A percentile compares a stretch with the other conserved stretches of the same genome.
phyloP scores from a whole-genome alignment of 2,329 filamentous ascomycete species.

The Periglandula ipomoeae region DNA sequence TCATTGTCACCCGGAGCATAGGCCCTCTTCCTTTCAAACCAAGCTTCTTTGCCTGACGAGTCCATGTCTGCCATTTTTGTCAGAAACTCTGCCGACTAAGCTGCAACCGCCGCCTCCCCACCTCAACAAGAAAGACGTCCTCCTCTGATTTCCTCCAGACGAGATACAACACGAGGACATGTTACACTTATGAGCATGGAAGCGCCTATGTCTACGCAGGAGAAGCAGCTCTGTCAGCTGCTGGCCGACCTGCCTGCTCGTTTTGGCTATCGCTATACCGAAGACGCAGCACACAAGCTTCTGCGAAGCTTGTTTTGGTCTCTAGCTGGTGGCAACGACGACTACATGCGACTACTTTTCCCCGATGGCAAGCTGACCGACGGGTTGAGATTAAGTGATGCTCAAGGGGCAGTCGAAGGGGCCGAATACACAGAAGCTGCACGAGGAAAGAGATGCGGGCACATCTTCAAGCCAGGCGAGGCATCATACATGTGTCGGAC shows the following conservation, averaged over 20 bases:
- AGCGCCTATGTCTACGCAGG: conserved; percentile 51
- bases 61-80: conserved; percentile 2
- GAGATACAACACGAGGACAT: conserved; percentile 7
- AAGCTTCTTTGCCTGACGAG: neutral
- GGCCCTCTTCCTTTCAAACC: neutral
- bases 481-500: conserved; percentile 92
- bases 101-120: conserved; percentile 1
- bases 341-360: conserved; percentile 74
- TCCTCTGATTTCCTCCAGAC: neutral
- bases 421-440: conserved; percentile 91
- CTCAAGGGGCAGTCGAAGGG: conserved; percentile 86
- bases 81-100: conserved; percentile 10
- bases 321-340: conserved; percentile 64
- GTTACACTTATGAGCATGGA: conserved; percentile 37
- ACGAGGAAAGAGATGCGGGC: conserved; percentile 86
- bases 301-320: conserved; percentile 78
- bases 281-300: conserved; percentile 62
- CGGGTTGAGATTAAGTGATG: conserved; percentile 71
- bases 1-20: neutral
- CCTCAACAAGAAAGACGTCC: neutral
- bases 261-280: conserved; percentile 67
- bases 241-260: conserved; percentile 68
- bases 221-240: conserved; percentile 75
- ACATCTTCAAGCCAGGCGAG: conserved; percentile 93
- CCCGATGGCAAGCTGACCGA: conserved; percentile 58